Conservation (phyloP, 768 basidiomycete species). For the Candolleomyces eurysporus region DNA sequence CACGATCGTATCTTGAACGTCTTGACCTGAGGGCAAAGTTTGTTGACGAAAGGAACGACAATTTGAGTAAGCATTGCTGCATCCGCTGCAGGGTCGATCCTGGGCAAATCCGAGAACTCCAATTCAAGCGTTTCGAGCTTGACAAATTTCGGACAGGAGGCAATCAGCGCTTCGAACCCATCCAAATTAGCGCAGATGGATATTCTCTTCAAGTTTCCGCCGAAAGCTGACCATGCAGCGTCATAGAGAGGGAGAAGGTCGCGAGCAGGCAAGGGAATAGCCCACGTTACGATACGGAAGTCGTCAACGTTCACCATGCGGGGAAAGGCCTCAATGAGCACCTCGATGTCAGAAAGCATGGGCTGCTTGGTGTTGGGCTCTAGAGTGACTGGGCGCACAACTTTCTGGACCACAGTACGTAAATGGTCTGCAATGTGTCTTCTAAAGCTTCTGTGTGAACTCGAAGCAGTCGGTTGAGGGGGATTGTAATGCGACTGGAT, state of each 20-base stretch:
- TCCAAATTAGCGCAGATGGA: constrained; percentile 38
- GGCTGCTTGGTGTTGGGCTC: constrained; percentile 5
- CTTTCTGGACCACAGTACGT: constrained; percentile 12
- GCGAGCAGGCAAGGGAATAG: constrained; percentile 24
- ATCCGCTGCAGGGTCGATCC: constrained; percentile 15
- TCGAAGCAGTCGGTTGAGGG: background rate
- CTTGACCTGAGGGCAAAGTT: constrained; percentile 30
- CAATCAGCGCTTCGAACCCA: constrained; percentile 30
- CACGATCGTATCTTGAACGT: constrained; percentile 39
- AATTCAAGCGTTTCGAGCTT: constrained; percentile 34
- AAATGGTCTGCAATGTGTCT: background rate
- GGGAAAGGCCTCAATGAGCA: constrained; percentile 27
- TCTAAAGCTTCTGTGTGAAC: background rate
- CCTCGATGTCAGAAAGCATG: constrained; percentile 19
- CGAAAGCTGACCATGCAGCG: constrained; percentile 40
- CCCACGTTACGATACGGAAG: constrained; percentile 42
- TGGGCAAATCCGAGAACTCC: constrained; percentile 33
- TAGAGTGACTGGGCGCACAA: constrained; percentile 12
- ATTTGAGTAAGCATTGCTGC: constrained; percentile 24
- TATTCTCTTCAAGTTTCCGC: constrained; percentile 29
- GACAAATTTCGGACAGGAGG: constrained; percentile 28
- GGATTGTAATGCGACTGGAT: background rate
- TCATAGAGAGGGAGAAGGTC: constrained; percentile 31
- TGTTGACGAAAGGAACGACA: constrained; percentile 41
- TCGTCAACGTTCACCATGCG: constrained; percentile 12